A percentile compares a stretch with the other conserved stretches of the same genome.
phyloP scores from a whole-genome alignment of 2,329 filamentous ascomycete genomes.

The Hypoxylon sp. region DNA sequence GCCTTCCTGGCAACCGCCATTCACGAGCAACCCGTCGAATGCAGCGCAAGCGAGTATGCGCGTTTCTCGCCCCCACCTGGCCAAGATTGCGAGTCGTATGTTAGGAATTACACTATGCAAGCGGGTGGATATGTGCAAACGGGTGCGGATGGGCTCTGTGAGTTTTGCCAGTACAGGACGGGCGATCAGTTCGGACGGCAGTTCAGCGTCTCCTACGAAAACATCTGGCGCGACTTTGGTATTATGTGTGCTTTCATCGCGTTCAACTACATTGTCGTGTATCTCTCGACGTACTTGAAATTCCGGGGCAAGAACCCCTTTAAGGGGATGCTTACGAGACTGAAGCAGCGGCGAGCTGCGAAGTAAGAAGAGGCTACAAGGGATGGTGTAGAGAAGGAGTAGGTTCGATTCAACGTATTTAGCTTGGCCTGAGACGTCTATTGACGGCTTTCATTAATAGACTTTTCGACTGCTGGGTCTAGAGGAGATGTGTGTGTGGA shows the following conservation, averaged over 20 bases:
- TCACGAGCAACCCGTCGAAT: constrained; percentile 69
- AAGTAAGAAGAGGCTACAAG: neutral
- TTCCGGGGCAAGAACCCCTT: constrained; percentile 60
- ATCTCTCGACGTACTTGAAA: constrained; percentile 58
- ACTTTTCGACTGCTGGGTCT: neutral
- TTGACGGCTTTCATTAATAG: constrained; percentile 14
- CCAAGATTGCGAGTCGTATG: constrained; percentile 73
- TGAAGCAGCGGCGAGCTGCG: constrained; percentile 36
- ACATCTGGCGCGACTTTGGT: constrained; percentile 77
- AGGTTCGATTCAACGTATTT: neutral
- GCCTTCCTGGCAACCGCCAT: constrained; percentile 71
- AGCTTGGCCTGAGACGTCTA: neutral
- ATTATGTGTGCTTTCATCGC: constrained; percentile 75
- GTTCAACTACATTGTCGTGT: constrained; percentile 70
- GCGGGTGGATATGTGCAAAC: constrained; percentile 74
- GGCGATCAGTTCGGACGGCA: constrained; percentile 72
- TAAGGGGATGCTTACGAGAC: constrained; percentile 52
- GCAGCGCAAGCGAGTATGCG: constrained; percentile 70
- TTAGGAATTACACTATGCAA: constrained; percentile 65
- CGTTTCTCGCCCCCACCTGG: constrained; percentile 72
- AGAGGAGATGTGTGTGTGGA: neutral
- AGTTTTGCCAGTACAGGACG: constrained; percentile 73
- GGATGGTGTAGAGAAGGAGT: neutral
- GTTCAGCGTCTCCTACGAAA: constrained; percentile 72
- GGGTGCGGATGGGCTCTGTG: constrained; percentile 70